Conservation (phyloP, 345 rosid genomes). For the Garcia nutans region DNA sequence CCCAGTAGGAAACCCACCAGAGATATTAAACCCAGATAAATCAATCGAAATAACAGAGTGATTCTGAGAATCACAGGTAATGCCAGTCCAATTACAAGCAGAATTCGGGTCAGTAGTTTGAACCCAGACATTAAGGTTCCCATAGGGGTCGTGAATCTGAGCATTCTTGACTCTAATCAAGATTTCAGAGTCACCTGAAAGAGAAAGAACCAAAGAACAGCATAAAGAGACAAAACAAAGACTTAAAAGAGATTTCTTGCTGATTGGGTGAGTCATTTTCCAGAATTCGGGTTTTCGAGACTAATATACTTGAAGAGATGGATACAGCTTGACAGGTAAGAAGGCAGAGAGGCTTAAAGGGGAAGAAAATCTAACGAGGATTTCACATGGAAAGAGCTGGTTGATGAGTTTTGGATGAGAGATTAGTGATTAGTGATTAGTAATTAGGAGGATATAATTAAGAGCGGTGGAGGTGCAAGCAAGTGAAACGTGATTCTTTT, state of each 20-base stretch:
- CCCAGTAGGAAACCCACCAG: constrained; percentile 55
- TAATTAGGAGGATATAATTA: constrained; percentile 1
- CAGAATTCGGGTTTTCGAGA: background rate
- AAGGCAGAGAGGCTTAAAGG: no score
- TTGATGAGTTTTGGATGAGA: background rate
- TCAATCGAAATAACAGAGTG: constrained; percentile 47
- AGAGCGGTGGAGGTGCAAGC: background rate
- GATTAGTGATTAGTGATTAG: constrained; percentile 7
- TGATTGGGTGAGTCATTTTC: constrained; percentile 22
- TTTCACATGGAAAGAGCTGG: constrained; percentile 25
- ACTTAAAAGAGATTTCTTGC: background rate
- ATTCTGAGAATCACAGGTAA: constrained; percentile 41
- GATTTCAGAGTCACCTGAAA: constrained; percentile 47
- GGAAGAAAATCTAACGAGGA: background rate
- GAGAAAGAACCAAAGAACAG: constrained; percentile 24
- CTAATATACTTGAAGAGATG: background rate
- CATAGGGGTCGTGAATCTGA: constrained; percentile 43
- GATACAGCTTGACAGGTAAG: background rate
- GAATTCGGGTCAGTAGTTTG: constrained; percentile 31
- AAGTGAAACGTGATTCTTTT: constrained; percentile 14
- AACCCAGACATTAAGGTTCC: constrained; percentile 53
- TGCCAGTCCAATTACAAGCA: constrained; percentile 67
- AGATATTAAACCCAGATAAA: constrained; percentile 39
- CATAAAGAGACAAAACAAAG: background rate
- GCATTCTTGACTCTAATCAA: constrained; percentile 45